phyloP scores from a whole-genome alignment of 2,329 filamentous ascomycete species.

The Escovopsis sp. region DNA sequence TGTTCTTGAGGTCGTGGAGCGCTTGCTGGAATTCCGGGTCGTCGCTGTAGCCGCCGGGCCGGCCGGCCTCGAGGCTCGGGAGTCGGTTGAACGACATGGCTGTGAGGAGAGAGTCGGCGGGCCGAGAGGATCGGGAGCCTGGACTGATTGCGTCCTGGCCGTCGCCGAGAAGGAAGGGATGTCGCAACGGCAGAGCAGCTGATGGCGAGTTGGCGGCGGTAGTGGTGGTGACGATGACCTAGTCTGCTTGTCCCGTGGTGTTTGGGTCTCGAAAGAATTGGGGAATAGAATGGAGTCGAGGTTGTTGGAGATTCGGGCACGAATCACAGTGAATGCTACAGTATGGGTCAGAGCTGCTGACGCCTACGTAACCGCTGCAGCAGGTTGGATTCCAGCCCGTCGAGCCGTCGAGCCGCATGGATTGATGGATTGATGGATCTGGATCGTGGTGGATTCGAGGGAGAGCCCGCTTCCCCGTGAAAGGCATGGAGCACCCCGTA shows the following conservation, averaged over 20 bases:
- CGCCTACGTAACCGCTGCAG: constrained; percentile 16
- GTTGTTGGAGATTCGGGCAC: neutral
- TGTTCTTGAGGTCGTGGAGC: constrained; percentile 70
- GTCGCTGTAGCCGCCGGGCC: constrained; percentile 69
- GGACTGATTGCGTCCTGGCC: neutral
- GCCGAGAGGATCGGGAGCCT: too few species aligned
- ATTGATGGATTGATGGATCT: too few species aligned
- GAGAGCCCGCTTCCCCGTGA: neutral
- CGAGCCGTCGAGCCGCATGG: too few species aligned
- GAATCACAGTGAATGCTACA: neutral
- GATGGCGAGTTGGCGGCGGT: too few species aligned
- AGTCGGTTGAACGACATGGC: constrained; percentile 85
- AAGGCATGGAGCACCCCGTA: neutral
- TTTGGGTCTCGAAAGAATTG: neutral
- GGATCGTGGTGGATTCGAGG: too few species aligned
- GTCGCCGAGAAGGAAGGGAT: neutral
- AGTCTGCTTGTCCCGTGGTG: too few species aligned
- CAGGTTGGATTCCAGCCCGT: neutral
- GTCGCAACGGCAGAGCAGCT: too few species aligned
- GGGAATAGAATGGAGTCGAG: neutral
- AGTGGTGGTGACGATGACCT: too few species aligned
- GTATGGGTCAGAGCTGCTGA: constrained; percentile 1
- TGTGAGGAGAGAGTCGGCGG: neutral
- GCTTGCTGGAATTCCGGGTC: constrained; percentile 83
- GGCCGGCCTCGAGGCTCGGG: constrained; percentile 66